Evolutionary conservation across 176 grass and related monocot species (phyloP), one percentile per base, ranked within the genome.

Genomic region (Canna indica): DNA sequence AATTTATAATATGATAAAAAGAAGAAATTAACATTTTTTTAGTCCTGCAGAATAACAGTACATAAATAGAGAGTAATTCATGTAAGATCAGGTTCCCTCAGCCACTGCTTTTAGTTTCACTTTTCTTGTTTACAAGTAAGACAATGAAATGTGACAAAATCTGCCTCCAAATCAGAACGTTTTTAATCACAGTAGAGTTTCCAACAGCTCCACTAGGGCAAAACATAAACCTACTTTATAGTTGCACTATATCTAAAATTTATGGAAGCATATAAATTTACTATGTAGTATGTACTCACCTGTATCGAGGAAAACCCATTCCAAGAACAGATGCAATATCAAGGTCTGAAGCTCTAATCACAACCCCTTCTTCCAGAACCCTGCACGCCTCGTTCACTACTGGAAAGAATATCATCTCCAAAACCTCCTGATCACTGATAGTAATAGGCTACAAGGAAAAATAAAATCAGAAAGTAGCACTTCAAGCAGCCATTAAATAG

Each of bases 341-440:
- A 28, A 97, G 84, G 82, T 97, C 93, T 31, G 88, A 83, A 59
- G 93, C 77, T 6, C 81, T 77, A 80, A 90, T 78, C 56, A 97
- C 93, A 44, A 97, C 60, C 64, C 82, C 81, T 87, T 97, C 93
- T 60, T 84, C 86, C 88, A 97, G 90, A 45, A 92, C 86, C 76
- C 93, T 80, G 46, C 93, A 97, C 32, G 88, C 93, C 72, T 97
- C 93, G 22, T 97, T 97, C 36, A 97, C 77, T 68, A 87, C 84
- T 65, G 93, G 88, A 76, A 97, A 97, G 82, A 97, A 97, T 83
- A 97, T 79, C 88, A 97, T 97, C 80, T 92, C 93, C 81, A 92
- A 33, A 59, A 97, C 75, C 3, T 92, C 93, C 79, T 85, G 83
- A 69, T 92, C 80, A 0, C 79, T 85, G 64, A 99, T 69, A 69